phyloP scores from a whole-genome alignment of 2,329 filamentous ascomycete species.

The Trichophyton benhamiae region DNA sequence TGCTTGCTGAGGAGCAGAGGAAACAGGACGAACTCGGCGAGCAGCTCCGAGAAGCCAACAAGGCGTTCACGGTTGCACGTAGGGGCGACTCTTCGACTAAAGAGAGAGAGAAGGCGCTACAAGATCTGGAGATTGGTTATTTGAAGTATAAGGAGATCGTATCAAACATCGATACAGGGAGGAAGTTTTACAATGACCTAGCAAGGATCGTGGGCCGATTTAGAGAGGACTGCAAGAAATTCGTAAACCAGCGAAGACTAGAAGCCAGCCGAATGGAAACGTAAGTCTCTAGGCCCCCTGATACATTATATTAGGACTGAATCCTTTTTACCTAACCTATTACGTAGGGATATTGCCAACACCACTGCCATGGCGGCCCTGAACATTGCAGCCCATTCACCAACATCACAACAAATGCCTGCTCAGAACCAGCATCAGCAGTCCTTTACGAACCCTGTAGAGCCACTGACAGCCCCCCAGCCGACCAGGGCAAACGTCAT shows the following conservation, averaged over 20 bases:
- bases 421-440: slow-evolving; percentile 22
- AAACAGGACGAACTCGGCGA: slow-evolving; percentile 63
- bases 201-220: slow-evolving; percentile 77
- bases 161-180: slow-evolving; percentile 75
- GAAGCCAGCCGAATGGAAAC: slow-evolving; percentile 70
- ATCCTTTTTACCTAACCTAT: too few species aligned
- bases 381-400: slow-evolving; percentile 36
- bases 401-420: slow-evolving; percentile 35
- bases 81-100: slow-evolving; percentile 53
- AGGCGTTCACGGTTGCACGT: slow-evolving; percentile 61
- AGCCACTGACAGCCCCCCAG: slow-evolving; percentile 27
- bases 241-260: slow-evolving; percentile 66
- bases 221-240: slow-evolving; percentile 64
- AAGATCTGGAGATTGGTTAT: slow-evolving; percentile 80
- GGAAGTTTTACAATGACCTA: slow-evolving; percentile 96
- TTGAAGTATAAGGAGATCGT: slow-evolving; percentile 95
- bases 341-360: slow-evolving; percentile 42
- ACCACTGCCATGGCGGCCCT: slow-evolving; percentile 45
- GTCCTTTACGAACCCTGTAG: slow-evolving; percentile 36
- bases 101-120: slow-evolving; percentile 75
- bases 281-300: slow-evolving; percentile 35
- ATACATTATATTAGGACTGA: too few species aligned
- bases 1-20: slow-evolving; percentile 55
- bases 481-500: slow-evolving; percentile 19
- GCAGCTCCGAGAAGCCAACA: slow-evolving; percentile 62